Evolutionary conservation across 2,329 filamentous ascomycete species (phyloP), one percentile per base, ranked within the genome.

Genomic region (Moelleriella libera): DNA sequence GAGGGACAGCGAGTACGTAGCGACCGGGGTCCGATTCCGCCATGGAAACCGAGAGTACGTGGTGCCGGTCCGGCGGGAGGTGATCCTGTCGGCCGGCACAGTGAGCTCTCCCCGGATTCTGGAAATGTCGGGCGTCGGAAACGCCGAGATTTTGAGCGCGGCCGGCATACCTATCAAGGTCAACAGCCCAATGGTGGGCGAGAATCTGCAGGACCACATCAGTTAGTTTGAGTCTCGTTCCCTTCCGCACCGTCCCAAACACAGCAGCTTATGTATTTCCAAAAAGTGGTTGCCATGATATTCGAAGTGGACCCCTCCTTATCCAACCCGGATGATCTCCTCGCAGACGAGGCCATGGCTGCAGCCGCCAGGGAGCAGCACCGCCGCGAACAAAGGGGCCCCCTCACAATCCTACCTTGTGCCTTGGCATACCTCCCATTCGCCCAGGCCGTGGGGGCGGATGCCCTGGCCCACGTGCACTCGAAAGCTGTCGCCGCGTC

Each of bases 101-200:
- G 63, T 75, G 41, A 70, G 72, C 55, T 78, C 74, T 8, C 80
- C 71, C 5, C 76, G 74, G 59, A 63, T 78, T 12, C 68, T 75
- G n/a, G 78, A 83, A 52, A 63, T 81, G 2, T 81, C 76, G 0
- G 79, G 80, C 0, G 68, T 83, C 40, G 80, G 80, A 4, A 63
- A 68, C 43, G 51, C 54, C 0, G 49, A 56, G 1, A 50, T 72
- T 2, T 53, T 72, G 34, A 47, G 56, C 7, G 55, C 54, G n/a
- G 65, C 68, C 4, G 61, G 61, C 8, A 62, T 74, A 30, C 51
- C 57, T 0, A 52, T 62, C 21, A 59, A 68, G 40, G 59, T 71
- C 8, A 59, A 67, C 37, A 63, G 69, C 39, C 63, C 67, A 1
- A 64, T 62, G 3, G 73, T 74, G 2, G 71, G 71, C 47, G 66